A percentile compares a stretch with the other conserved stretches of the same genome.
phyloP scores from a whole-genome alignment of 2,329 filamentous ascomycete species.

The Xylariaceae sp. region DNA sequence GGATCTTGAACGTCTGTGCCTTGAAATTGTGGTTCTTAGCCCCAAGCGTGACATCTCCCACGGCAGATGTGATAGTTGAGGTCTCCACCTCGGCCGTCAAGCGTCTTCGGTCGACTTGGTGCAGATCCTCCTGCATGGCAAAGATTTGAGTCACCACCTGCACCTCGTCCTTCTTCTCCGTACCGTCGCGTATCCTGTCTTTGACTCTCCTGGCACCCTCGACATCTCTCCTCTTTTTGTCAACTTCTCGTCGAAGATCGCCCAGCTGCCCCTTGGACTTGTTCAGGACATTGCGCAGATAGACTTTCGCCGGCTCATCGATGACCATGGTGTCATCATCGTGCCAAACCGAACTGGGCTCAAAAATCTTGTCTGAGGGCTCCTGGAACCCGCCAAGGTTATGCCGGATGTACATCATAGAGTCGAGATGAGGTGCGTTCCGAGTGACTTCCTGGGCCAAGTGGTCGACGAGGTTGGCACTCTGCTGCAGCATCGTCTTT shows the following conservation, averaged over 20 bases:
- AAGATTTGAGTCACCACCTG: slow-evolving; percentile 80
- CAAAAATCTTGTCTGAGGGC: slow-evolving; percentile 76
- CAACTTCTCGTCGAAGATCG: slow-evolving; percentile 73
- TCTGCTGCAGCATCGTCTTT: slow-evolving; percentile 66
- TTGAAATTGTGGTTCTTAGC: slow-evolving; percentile 97
- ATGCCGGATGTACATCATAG: slow-evolving; percentile 95
- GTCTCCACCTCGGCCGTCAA: slow-evolving; percentile 90
- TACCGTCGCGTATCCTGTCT: slow-evolving; percentile 70
- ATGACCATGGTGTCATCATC: slow-evolving; percentile 82
- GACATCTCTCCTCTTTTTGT: slow-evolving; percentile 80
- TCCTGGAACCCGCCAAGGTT: slow-evolving; percentile 80
- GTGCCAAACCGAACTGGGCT: slow-evolving; percentile 94
- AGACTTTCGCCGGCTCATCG: slow-evolving; percentile 82
- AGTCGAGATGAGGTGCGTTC: slow-evolving; percentile 84
- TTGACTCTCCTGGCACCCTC: slow-evolving; percentile 68
- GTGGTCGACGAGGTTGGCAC: slow-evolving; percentile 63
- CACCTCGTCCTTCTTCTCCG: slow-evolving; percentile 83
- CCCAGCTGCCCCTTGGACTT: slow-evolving; percentile 83
- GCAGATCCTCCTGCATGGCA: slow-evolving; percentile 72
- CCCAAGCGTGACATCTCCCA: slow-evolving; percentile 86
- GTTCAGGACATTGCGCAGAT: slow-evolving; percentile 80
- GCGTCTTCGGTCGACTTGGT: slow-evolving; percentile 75
- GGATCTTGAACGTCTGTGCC: slow-evolving; percentile 97
- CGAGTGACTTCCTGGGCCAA: slow-evolving; percentile 75
- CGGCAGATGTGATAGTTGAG: slow-evolving; percentile 80